phyloP scores from a whole-genome alignment of 2,329 filamentous ascomycete species.

The Microsporum canis region DNA sequence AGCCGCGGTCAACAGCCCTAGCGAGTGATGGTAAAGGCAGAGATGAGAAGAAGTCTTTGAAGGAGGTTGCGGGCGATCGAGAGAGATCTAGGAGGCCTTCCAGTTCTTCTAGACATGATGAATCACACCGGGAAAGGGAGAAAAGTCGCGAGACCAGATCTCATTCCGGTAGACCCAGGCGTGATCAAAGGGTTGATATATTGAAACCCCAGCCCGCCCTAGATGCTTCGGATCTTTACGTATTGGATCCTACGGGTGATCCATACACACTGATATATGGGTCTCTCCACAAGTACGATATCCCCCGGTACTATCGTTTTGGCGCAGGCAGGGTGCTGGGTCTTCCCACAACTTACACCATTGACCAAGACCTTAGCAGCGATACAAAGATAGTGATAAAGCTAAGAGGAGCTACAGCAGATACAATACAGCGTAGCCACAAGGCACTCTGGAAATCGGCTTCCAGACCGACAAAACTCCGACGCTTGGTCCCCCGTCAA shows the following conservation, averaged over 20 bases:
- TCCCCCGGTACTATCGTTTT: conserved; percentile 59
- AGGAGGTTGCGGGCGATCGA: background rate
- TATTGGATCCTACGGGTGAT: conserved; percentile 66
- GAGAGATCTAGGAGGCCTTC: background rate
- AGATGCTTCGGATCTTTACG: conserved; percentile 33
- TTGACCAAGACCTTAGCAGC: conserved; percentile 51
- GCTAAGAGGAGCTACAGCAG: conserved; percentile 25
- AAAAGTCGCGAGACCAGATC: background rate
- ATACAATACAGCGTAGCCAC: conserved; percentile 38
- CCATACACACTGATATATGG: conserved; percentile 63
- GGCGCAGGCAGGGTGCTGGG: conserved; percentile 64
- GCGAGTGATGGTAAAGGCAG: background rate
- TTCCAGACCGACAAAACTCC: conserved; percentile 16
- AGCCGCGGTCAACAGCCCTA: conserved; percentile 17
- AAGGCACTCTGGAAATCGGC: conserved; percentile 26
- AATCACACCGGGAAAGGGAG: background rate
- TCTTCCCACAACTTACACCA: conserved; percentile 45
- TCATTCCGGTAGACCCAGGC: background rate
- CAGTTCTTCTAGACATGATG: background rate
- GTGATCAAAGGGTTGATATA: background rate
- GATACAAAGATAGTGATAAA: conserved; percentile 30
- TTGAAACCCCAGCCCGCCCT: background rate
- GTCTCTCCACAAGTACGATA: conserved; percentile 55
- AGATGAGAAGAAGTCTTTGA: background rate
- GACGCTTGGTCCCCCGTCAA: conserved; percentile 17